Conservation (phyloP, 148 eudicot genomes). For the Tetragonia tetragonoides region DNA sequence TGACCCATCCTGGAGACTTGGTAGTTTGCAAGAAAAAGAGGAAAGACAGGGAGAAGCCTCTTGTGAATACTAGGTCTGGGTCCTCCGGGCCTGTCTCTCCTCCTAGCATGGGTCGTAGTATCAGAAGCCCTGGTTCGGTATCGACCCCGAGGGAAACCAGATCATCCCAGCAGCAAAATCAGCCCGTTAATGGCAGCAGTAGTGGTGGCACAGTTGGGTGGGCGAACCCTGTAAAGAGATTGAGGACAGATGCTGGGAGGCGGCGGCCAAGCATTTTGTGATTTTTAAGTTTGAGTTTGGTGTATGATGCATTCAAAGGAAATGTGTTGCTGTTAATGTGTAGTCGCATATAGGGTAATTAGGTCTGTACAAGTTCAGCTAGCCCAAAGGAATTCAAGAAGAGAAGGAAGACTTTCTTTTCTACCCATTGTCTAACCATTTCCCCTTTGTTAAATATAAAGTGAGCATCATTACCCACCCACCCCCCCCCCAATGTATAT, state of each 20-base stretch:
- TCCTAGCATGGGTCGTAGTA: constrained; percentile 52
- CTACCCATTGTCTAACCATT: constrained; percentile 4
- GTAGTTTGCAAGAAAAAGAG: constrained; percentile 93
- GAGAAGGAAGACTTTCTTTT: not conserved
- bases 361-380: constrained; percentile 32
- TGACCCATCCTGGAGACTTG: constrained; percentile 88
- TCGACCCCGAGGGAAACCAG: constrained; percentile 40
- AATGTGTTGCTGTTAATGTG: constrained; percentile 18
- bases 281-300: constrained; percentile 20
- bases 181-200: constrained; percentile 47
- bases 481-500: constrained; percentile 15
- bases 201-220: constrained; percentile 58
- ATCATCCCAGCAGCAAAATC: constrained; percentile 48
- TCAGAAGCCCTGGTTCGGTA: constrained; percentile 60
- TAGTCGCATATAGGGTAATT: constrained; percentile 23
- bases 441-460: constrained; percentile 17
- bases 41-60: constrained; percentile 77
- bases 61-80: constrained; percentile 45
- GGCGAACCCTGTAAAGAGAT: constrained; percentile 87
- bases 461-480: constrained; percentile 19
- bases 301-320: constrained; percentile 5
- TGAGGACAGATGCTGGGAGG: constrained; percentile 81
- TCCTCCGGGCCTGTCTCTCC: constrained; percentile 79
- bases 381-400: not conserved
- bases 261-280: constrained; percentile 79